Conservation (phyloP, 139 green algal species). For the Nannochloris sp. region DNA sequence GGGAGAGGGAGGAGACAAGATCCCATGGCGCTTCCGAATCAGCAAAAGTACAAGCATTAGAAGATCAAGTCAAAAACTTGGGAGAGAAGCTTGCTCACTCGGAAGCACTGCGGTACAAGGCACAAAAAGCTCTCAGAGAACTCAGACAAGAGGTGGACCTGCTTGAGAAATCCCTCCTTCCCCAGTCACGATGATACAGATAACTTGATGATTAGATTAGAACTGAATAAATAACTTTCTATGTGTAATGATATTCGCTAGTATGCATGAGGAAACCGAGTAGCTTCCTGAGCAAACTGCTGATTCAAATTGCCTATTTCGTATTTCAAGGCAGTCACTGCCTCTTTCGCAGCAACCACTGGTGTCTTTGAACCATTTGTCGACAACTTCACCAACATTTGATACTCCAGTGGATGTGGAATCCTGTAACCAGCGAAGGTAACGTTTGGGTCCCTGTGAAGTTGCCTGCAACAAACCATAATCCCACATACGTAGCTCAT, state of each 20-base stretch:
- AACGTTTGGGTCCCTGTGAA: slow-evolving; percentile 56
- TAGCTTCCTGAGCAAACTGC: slow-evolving; percentile 12
- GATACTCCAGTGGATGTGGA: slow-evolving; percentile 84
- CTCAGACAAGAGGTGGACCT: slow-evolving; percentile 9
- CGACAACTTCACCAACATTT: slow-evolving; percentile 74
- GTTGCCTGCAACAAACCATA: slow-evolving; percentile 31
- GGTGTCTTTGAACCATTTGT: slow-evolving; percentile 52
- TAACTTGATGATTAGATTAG: no score
- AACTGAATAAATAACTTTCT: no score
- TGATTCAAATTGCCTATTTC: slow-evolving; percentile 23
- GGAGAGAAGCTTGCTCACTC: slow-evolving; percentile 8
- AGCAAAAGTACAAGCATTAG: slow-evolving; percentile 1
- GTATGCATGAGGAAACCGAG: neutral
- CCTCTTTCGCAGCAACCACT: slow-evolving; percentile 29
- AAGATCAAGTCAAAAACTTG: slow-evolving; percentile 1
- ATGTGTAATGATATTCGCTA: neutral
- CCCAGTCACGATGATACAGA: no score
- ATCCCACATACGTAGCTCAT: neutral
- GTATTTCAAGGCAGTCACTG: slow-evolving; percentile 39
- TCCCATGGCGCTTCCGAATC: neutral
- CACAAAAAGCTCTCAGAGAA: slow-evolving; percentile 6
- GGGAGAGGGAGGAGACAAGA: neutral
- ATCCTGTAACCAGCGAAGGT: slow-evolving; percentile 91
- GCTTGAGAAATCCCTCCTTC: neutral
- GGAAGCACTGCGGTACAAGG: slow-evolving; percentile 20